These are phyloP conservation scores for Fusarium newnesense DNA, from an alignment of 2,329 filamentous ascomycete genomes.

Conservation along the genomic window DNA sequence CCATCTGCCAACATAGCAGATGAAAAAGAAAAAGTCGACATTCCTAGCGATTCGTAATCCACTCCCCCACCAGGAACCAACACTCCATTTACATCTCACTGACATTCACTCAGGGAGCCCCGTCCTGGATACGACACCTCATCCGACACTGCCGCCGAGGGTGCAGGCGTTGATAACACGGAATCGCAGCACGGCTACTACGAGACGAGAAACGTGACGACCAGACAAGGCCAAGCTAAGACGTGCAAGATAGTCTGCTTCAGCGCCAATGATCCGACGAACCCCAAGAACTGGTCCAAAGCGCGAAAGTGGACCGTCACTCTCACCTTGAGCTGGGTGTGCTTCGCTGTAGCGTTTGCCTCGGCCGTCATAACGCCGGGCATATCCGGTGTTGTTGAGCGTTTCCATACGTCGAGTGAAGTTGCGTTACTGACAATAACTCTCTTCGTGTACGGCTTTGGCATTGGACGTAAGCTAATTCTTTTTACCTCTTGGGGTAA, in stretches of 20 bases:
- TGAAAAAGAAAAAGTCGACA: background rate
- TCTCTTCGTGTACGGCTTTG: background rate
- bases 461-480: background rate
- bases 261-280: background rate
- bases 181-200: background rate
- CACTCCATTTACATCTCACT: fast-evolving
- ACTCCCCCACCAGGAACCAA: fast-evolving
- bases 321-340: background rate
- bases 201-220: background rate
- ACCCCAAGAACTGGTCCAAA: background rate
- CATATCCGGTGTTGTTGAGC: background rate
- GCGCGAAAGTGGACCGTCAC: background rate
- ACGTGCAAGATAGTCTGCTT: background rate
- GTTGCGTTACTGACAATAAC: background rate
- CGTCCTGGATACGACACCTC: background rate
- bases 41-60: background rate
- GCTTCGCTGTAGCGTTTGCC: background rate
- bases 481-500: too few species aligned
- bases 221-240: background rate
- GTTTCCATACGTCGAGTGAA: background rate
- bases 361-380: background rate
- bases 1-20: background rate
- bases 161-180: background rate
- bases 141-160: background rate
- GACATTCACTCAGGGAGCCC: background rate